A percentile compares a stretch with the other conserved stretches of the same genome.
Conservation (phyloP, 257 asterid species). For the Primulina huaijiensis region DNA sequence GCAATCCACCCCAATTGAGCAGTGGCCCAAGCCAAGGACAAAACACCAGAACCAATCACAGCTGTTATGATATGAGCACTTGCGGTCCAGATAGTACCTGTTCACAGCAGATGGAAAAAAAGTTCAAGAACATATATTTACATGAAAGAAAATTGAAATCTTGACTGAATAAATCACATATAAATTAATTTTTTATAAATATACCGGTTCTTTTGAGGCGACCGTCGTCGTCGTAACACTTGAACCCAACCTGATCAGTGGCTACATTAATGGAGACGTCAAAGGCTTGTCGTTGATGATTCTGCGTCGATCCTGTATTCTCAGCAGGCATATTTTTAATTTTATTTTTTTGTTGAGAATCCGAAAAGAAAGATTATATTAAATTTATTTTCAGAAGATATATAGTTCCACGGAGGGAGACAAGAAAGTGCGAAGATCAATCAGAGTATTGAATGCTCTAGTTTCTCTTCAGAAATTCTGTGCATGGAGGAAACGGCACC, state of each 20-base stretch:
- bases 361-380: neutral
- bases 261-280: slow-evolving; percentile 25
- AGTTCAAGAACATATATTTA: neutral
- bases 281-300: neutral
- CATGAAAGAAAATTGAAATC: neutral
- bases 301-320: neutral
- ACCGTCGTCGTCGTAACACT: slow-evolving; percentile 52
- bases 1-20: slow-evolving; percentile 68
- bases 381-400: neutral
- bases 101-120: neutral
- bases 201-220: slow-evolving; percentile 50
- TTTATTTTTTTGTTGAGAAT: neutral
- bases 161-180: too few species aligned
- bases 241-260: slow-evolving; percentile 29
- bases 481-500: neutral
- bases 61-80: slow-evolving; percentile 68
- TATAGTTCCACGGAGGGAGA: neutral
- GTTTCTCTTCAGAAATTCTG: neutral
- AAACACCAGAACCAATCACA: slow-evolving; percentile 58
- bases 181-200: too few species aligned
- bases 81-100: slow-evolving; percentile 57
- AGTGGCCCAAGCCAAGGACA: slow-evolving; percentile 64
- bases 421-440: neutral
- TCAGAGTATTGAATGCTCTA: neutral
- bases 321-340: neutral